These are phyloP conservation scores for Gaultheria prostrata DNA, from an alignment of 148 eudicot species.

Conservation along the genomic window DNA sequence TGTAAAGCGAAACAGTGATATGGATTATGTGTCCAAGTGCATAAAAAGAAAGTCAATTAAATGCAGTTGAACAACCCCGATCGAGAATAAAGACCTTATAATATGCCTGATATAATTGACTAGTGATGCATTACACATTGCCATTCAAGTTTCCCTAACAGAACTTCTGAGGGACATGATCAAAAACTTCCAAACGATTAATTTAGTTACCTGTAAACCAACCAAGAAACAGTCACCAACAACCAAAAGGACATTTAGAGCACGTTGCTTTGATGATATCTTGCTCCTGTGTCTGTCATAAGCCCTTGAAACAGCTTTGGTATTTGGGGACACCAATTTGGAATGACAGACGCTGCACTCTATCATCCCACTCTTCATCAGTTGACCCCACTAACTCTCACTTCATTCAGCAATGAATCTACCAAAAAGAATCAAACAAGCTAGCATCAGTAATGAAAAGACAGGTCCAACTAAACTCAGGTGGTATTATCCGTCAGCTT, in stretches of 20 bases:
- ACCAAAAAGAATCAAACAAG: constrained; percentile 1
- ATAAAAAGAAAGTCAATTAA: not conserved
- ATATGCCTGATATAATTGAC: not conserved
- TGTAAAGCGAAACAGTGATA: not conserved
- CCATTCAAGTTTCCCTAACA: not conserved
- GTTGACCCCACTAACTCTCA: constrained; percentile 16
- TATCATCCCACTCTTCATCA: constrained; percentile 70
- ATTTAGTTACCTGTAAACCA: constrained; percentile 73
- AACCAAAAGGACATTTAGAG: constrained; percentile 70
- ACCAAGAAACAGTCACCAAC: constrained; percentile 89
- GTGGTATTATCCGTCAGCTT: not conserved
- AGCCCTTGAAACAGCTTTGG: constrained; percentile 69
- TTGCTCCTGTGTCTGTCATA: constrained; percentile 77
- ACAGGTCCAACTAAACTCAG: not conserved
- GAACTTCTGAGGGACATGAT: not conserved
- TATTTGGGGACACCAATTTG: constrained; percentile 55
- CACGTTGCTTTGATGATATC: constrained; percentile 79
- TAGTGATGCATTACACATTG: not conserved
- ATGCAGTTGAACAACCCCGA: not conserved
- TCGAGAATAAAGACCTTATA: not conserved
- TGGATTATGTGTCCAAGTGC: not conserved
- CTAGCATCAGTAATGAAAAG: not conserved
- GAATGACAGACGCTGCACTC: constrained; percentile 93
- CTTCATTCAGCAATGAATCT: constrained; percentile 4
- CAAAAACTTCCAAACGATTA: constrained; percentile 7